Evolutionary conservation across 768 basidiomycete genomes (phyloP).

Genomic region (Leccinum variicolor): DNA sequence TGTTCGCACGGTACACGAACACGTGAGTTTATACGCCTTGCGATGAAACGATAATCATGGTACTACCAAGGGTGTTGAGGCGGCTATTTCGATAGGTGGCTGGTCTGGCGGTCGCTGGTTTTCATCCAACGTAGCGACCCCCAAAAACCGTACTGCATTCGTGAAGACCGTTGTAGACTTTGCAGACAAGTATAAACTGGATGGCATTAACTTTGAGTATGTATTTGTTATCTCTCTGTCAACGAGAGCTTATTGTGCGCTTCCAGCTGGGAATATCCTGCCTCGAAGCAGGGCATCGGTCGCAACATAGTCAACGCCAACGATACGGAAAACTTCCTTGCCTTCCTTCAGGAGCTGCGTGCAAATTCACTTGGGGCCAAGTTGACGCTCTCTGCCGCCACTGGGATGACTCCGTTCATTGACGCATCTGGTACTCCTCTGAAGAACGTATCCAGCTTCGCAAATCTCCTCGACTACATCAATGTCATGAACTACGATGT

Average conservation of each 20-base stretch:
- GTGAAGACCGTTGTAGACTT: conserved; percentile 52
- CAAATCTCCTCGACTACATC: conserved; percentile 64
- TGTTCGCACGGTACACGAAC: conserved; percentile 41
- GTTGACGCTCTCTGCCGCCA: conserved; percentile 67
- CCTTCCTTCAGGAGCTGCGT: conserved; percentile 71
- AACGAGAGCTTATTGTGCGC: conserved; percentile 9
- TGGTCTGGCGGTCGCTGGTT: conserved; percentile 66
- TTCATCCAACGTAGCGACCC: conserved; percentile 55
- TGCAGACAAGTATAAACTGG: conserved; percentile 47
- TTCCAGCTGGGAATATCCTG: conserved; percentile 83
- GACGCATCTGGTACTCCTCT: conserved; percentile 58
- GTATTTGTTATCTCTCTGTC: background rate
- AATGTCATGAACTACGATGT: conserved; percentile 67
- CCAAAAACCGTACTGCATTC: conserved; percentile 53
- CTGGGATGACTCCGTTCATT: conserved; percentile 62
- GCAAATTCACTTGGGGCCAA: conserved; percentile 44
- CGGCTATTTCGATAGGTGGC: conserved; percentile 63
- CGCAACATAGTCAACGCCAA: conserved; percentile 56
- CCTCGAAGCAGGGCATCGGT: conserved; percentile 52
- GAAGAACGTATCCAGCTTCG: conserved; percentile 69
- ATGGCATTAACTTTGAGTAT: conserved; percentile 46
- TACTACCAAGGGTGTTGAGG: conserved; percentile 46
- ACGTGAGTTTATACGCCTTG: conserved; percentile 24
- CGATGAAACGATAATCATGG: background rate
- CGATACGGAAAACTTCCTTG: conserved; percentile 77